Base-by-base conservation (phyloP, 2,329 filamentous ascomycete species). In the Penicillium nordicum region DNA sequence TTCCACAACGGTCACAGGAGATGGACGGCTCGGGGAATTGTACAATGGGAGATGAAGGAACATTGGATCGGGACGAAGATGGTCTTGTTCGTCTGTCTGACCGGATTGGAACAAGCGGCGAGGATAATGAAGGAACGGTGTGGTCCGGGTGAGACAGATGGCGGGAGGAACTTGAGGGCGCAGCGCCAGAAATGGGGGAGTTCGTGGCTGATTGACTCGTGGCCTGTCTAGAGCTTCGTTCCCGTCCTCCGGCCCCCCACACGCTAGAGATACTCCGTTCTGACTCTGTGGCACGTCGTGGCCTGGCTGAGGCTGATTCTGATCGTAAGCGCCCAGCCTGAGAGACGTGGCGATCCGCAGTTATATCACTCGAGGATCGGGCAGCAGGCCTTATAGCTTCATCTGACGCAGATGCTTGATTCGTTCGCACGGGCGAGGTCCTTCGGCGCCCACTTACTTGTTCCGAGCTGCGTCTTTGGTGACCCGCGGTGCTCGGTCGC, bases 11-110 rank as follows among this genome's bases (percentile, higher is more conserved):
- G 37, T 85, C 82, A 70, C 93, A 97, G 9, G 79, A 80, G 49
- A 96, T 84, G 1, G 84, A 85, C 0, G 92, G 90, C 67, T 95
- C 90, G 1, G 78, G 72, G 60, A 83, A 90, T 1, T 84, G 74
- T 3, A 64, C 41, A 14, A 57, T 57, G 6, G 65, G 45, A 36
- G 63, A 52, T 2, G 60, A 55, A 49, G 75, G 58, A 21, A 53
- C 61, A 40, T 70, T 69, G 16, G 68, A 66, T 52, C 70, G 64
- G 7, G 72, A 69, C 6, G 70, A 68, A 21, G 67, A 65, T 23
- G 71, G 65, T 44, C 73, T 62, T n/a, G 67, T 66, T n/a, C 67
- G 61, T 48, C 64, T 53, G 16, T 66, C 66, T 50, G 46, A 59
- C 40, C 56, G 53, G 3, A 14, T 27, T 43, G 69, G 63, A 14